Base-by-base conservation (phyloP, 495 filamentous ascomycete species). In the Astrothelium macrocarpum region DNA sequence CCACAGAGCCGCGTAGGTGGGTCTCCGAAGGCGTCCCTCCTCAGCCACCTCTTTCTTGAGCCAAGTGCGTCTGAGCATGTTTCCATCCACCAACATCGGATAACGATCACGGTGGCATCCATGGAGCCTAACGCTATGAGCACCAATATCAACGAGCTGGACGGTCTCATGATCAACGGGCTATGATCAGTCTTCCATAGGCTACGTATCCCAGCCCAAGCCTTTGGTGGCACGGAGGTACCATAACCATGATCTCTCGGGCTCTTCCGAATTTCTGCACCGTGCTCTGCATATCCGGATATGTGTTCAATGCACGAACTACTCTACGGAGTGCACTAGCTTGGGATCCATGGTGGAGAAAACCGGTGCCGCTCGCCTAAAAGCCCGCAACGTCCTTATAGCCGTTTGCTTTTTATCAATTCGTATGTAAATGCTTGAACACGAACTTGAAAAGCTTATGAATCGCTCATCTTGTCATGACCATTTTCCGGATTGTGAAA, bases 201-300 rank as follows among this genome's bases (percentile, higher is more conserved):
- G 45, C 45, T n/a, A n/a, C 45, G 5, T 49, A n/a, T 49, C 45
- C 16, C 14, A 16, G 10, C n/a, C 14, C 45, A 49, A 12, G 16
- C 16, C 5, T 5, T 16, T 49, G 45, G n/a, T 5, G 14, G 23
- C 10, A 18, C 23, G 14, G 10, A 12, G 18, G 14, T 49, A 20
- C 43, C 43, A 10, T 18, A 4, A 3, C 18, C n/a, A 11, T 56
- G 49, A 56, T 25, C 29, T 29, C 25, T 56, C 49, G 49, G 49
- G 25, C 25, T 9, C n/a, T 56, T 56, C 49, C 49, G 49, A 56
- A 16, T 25, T 29, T 29, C 49, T 56, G 49, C 49, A 28, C 25
- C 7, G 49, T 56, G 49, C 49, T 56, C 49, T 56, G 49, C 49
- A 56, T 56, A 56, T 10, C 20, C 49, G 49, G 20, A 56, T n/a